phyloP scores from a whole-genome alignment of 2,329 filamentous ascomycete species.

The Diaporthe vaccinii region DNA sequence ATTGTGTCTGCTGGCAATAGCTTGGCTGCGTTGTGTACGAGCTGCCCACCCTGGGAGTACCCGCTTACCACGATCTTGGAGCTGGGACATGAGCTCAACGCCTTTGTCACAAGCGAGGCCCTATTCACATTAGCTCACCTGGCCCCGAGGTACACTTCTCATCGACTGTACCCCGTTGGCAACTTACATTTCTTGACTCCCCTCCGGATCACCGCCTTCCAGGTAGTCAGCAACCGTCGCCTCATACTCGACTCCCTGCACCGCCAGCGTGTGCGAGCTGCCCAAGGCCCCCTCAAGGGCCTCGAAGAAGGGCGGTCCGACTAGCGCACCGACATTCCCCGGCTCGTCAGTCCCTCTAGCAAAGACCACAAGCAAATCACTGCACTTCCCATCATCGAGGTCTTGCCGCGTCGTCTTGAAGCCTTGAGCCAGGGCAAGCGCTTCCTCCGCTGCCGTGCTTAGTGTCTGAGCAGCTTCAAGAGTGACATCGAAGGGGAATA shows the following conservation, averaged over 20 bases:
- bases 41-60: constrained; percentile 51
- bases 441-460: constrained; percentile 1
- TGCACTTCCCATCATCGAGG: constrained; percentile 33
- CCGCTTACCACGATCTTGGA: constrained; percentile 59
- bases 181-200: constrained; percentile 39
- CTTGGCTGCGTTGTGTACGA: constrained; percentile 47
- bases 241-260: constrained; percentile 48
- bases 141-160: accelerated
- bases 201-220: constrained; percentile 44
- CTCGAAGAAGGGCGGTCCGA: constrained; percentile 46
- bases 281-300: constrained; percentile 42
- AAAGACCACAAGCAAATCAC: constrained; percentile 46
- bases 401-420: constrained; percentile 36
- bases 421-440: constrained; percentile 11
- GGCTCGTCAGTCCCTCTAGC: constrained; percentile 48
- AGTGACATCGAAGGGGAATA: constrained; percentile 30
- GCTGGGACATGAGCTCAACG: constrained; percentile 52
- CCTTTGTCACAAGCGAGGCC: constrained; percentile 48
- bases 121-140: constrained; percentile 44
- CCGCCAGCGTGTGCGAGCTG: constrained; percentile 39
- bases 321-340: constrained; percentile 46
- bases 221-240: constrained; percentile 45
- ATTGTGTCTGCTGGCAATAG: constrained; percentile 41
- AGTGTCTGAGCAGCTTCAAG: constrained; percentile 1
- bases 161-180: not conserved